phyloP scores from a whole-genome alignment of 2,329 filamentous ascomycete species.

The Calonectria pseudoturangicola region DNA sequence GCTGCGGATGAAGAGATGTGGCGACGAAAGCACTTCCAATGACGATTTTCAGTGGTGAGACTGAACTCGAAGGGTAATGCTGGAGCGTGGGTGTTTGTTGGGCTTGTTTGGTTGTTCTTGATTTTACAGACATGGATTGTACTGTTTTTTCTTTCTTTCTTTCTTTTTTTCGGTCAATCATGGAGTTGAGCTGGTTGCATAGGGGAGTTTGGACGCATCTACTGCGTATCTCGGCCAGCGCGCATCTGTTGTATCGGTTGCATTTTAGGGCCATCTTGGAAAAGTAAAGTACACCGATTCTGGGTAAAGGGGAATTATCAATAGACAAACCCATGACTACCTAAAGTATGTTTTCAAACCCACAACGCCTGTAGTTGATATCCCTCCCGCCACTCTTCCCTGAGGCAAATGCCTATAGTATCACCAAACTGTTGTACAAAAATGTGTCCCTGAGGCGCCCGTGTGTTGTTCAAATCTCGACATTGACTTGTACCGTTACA shows the following conservation, averaged over 20 bases:
- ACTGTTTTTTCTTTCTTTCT: slow-evolving; percentile 8
- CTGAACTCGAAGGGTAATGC: background rate
- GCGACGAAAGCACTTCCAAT: slow-evolving; percentile 66
- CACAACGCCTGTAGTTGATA: slow-evolving; percentile 38
- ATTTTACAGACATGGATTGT: slow-evolving; percentile 31
- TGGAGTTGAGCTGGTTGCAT: slow-evolving; percentile 34
- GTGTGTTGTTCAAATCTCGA: slow-evolving; percentile 24
- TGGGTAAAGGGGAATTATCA: slow-evolving; percentile 26
- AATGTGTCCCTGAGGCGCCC: slow-evolving; percentile 25
- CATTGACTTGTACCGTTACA: background rate
- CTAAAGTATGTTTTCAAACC: slow-evolving; percentile 38
- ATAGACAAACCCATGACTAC: slow-evolving; percentile 39
- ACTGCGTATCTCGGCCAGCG: slow-evolving; percentile 45
- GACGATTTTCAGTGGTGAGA: slow-evolving; percentile 34
- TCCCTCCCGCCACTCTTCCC: slow-evolving; percentile 21
- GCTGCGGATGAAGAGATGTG: slow-evolving; percentile 68
- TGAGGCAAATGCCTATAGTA: slow-evolving; percentile 24
- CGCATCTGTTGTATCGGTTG: slow-evolving; percentile 38
- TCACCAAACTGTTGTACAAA: slow-evolving; percentile 38
- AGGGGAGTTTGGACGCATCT: slow-evolving; percentile 42
- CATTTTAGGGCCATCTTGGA: slow-evolving; percentile 15
- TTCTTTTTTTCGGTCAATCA: slow-evolving; percentile 25
- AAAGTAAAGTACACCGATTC: slow-evolving; percentile 25
- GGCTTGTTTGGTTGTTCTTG: slow-evolving; percentile 9
- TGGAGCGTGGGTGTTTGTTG: slow-evolving; percentile 30